Evolutionary conservation across 306 rosid species (phyloP), one percentile per base, ranked within the genome.

Genomic region (Gleditsia sinensis): DNA sequence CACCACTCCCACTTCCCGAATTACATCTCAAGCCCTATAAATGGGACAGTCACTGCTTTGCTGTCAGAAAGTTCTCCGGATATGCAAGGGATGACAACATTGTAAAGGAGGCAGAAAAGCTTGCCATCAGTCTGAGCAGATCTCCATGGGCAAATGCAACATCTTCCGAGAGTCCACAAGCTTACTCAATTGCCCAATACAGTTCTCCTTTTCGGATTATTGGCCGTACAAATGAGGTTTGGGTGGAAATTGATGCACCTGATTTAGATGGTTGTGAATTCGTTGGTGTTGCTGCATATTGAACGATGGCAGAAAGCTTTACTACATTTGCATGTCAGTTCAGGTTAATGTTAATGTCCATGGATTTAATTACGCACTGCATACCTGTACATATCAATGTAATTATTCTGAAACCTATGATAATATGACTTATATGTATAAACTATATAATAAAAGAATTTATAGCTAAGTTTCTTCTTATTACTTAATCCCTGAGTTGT

Each of bases 121-220:
- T 94, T 0, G 88, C 87, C 58, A 62, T 33, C 51, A 88, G 92
- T 79, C 72, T 89, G 72, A 72, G 88, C 56, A 62, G 68, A 37
- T 62, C 68, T 62, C 68, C 68, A 10, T 62, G 88, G 96, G 94
- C 80, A 1, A 85, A 85, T 53, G 70, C 87, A 28, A 81, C 90
- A 23, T 75, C 88, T 45, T 77, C 86, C n/a, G 50, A 32, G 50
- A 75, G 74, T 64, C 76, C 28, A 12, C 60, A 17, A 12, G 91
- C 86, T 53, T 94, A 94, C 79, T 88, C 96, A 0, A 89, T 94
- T 69, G 98, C 92, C 0, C 97, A 91, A 72, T 91, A 91, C 64
- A 69, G 79, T 48, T 72, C 84, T 69, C 96, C 97, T 3, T 79
- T 88, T 25, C 34, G 66, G 66, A 42, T 88, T 34, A 55, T 64